phyloP scores from a whole-genome alignment of 2,329 filamentous ascomycete species.

The Lasiodiplodia gonubiensis region DNA sequence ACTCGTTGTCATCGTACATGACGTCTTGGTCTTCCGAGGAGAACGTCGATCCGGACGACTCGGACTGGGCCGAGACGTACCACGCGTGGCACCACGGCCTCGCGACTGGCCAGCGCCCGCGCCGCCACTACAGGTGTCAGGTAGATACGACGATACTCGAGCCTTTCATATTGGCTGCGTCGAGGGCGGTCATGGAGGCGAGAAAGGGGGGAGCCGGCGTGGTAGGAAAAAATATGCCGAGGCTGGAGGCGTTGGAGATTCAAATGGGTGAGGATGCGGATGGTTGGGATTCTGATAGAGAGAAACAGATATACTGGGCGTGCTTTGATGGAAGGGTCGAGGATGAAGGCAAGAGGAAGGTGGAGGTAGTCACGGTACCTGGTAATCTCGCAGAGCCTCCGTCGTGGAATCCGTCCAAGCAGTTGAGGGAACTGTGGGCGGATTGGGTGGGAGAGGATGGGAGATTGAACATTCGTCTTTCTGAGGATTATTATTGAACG shows the following conservation, averaged over 20 bases:
- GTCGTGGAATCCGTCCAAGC: conserved; percentile 4
- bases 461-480: not conserved
- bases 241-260: not conserved
- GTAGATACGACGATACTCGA: not conserved
- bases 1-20: not conserved
- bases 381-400: not conserved
- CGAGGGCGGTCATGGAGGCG: not conserved
- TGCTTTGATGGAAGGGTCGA: not conserved
- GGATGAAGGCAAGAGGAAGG: not conserved
- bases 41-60: conserved; percentile 9
- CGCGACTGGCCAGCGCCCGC: not conserved
- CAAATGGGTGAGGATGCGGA: not conserved
- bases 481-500: not conserved
- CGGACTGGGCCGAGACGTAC: not conserved
- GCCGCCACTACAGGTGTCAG: not conserved
- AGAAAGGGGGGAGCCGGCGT: too few species aligned
- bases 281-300: not conserved
- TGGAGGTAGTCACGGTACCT: not conserved
- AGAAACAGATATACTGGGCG: conserved; percentile 2
- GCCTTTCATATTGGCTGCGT: not conserved
- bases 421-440: conserved; percentile 2
- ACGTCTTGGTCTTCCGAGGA: not conserved
- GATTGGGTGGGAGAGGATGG: not conserved
- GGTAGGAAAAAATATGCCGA: not conserved
- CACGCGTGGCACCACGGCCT: not conserved